Evolutionary conservation across 176 grass and related monocot genomes (phyloP).

Genomic region (Neostapfia colusana): DNA sequence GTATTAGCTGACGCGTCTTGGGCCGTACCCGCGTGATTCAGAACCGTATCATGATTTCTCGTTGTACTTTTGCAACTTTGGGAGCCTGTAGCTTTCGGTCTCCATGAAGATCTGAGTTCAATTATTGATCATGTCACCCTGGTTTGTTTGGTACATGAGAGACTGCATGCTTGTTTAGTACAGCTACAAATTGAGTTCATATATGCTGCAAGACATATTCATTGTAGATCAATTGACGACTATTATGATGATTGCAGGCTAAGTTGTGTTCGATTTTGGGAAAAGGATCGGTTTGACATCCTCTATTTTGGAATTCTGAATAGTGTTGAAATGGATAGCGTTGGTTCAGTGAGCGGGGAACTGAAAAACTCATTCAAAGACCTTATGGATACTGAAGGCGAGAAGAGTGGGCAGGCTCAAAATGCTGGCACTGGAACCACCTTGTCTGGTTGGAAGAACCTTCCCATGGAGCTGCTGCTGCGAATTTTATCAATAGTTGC

Average conservation of each 20-base stretch:
- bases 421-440: slow-evolving; percentile 29
- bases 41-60: background rate
- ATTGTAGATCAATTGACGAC: slow-evolving; percentile 10
- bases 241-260: slow-evolving; percentile 33
- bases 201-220: background rate
- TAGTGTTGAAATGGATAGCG: slow-evolving; percentile 47
- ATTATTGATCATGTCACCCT: background rate
- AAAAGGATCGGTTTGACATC: background rate
- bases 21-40: background rate
- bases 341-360: slow-evolving; percentile 26
- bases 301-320: background rate
- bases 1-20: background rate
- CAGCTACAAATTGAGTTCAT: background rate
- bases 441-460: slow-evolving; percentile 85
- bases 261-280: background rate
- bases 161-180: background rate
- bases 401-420: slow-evolving; percentile 36
- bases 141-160: background rate
- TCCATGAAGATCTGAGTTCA: background rate
- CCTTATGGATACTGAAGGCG: slow-evolving; percentile 43
- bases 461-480: slow-evolving; percentile 87
- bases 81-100: background rate
- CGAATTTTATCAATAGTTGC: slow-evolving; percentile 55
- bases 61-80: background rate
- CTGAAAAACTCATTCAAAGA: slow-evolving; percentile 57